Evolutionary conservation across 2,329 filamentous ascomycete genomes (phyloP).

Genomic region (Chrysoporthe cubensis): DNA sequence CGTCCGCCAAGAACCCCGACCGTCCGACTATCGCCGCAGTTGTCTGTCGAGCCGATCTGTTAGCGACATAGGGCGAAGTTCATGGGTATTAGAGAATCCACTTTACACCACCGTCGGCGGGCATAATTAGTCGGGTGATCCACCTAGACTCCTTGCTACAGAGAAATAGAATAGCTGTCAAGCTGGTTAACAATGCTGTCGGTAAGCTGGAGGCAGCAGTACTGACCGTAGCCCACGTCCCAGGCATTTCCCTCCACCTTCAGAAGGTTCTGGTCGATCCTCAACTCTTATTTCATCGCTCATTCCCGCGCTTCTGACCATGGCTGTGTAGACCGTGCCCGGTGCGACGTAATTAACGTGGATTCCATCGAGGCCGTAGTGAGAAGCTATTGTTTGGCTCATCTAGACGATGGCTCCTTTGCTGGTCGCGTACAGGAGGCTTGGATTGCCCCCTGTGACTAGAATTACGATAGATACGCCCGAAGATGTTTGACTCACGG

Average conservation of each 20-base stretch:
- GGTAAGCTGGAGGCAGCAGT: not conserved
- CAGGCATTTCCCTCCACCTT: slow-evolving; percentile 36
- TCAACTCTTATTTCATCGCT: slow-evolving; percentile 35
- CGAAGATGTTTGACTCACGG: slow-evolving; percentile 28
- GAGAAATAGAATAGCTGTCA: slow-evolving; percentile 34
- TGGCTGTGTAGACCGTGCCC: slow-evolving; percentile 37
- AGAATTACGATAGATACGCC: slow-evolving; percentile 5
- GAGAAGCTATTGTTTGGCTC: slow-evolving; percentile 43
- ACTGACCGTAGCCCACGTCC: slow-evolving; percentile 36
- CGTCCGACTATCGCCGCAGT: not conserved
- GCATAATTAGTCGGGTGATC: slow-evolving; percentile 37
- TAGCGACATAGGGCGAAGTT: not conserved
- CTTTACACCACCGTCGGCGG: slow-evolving; percentile 36
- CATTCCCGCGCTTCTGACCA: slow-evolving; percentile 35
- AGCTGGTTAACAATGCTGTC: not conserved
- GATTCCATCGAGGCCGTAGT: slow-evolving; percentile 49
- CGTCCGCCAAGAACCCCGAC: not conserved
- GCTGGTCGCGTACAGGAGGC: slow-evolving; percentile 47
- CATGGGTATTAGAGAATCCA: not conserved
- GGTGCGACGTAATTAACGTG: slow-evolving; percentile 47
- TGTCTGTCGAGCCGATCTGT: not conserved
- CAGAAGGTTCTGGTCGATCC: slow-evolving; percentile 35
- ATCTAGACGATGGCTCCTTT: slow-evolving; percentile 44
- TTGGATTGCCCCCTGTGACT: slow-evolving; percentile 46
- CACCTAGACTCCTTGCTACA: slow-evolving; percentile 36